These are phyloP conservation scores for Exophiala viscosa DNA, from an alignment of 2,329 filamentous ascomycete species.

Conservation along the genomic window DNA sequence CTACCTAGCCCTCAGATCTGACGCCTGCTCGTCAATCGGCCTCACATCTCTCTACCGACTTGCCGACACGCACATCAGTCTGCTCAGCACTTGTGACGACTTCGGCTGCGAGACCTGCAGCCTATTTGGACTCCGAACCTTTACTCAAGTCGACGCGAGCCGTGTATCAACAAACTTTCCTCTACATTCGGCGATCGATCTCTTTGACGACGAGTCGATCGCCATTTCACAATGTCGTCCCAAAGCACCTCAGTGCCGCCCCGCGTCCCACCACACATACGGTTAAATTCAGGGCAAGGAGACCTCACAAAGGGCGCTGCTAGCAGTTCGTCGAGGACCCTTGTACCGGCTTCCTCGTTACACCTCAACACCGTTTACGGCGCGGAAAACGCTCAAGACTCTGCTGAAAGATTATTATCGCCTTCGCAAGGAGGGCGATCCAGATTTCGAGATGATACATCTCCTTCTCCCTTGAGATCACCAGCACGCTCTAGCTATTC, in stretches of 20 bases:
- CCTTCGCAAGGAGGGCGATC: slow-evolving; percentile 26
- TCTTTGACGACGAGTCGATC: slow-evolving; percentile 27
- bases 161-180: slow-evolving; percentile 37
- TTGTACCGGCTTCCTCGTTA: slow-evolving; percentile 18
- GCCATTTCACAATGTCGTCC: slow-evolving; percentile 26
- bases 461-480: slow-evolving; percentile 43
- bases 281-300: slow-evolving; percentile 59
- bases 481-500: slow-evolving; percentile 51
- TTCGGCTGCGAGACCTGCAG: slow-evolving; percentile 27
- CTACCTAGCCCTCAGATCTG: slow-evolving; percentile 14
- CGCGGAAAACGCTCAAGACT: slow-evolving; percentile 20
- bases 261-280: slow-evolving; percentile 54
- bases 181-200: slow-evolving; percentile 21
- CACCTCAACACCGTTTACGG: slow-evolving; percentile 28
- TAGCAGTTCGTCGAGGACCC: slow-evolving; percentile 18
- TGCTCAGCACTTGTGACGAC: slow-evolving; percentile 23
- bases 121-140: background rate
- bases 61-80: slow-evolving; percentile 32
- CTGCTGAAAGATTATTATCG: slow-evolving; percentile 26
- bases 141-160: background rate
- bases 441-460: slow-evolving; percentile 47
- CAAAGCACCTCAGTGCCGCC: slow-evolving; percentile 21
- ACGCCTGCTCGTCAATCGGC: slow-evolving; percentile 5
- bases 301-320: slow-evolving; percentile 41
- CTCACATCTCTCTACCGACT: slow-evolving; percentile 51